Base-by-base conservation (phyloP, 2,329 filamentous ascomycete genomes). In the Karstenula rhodostoma region DNA sequence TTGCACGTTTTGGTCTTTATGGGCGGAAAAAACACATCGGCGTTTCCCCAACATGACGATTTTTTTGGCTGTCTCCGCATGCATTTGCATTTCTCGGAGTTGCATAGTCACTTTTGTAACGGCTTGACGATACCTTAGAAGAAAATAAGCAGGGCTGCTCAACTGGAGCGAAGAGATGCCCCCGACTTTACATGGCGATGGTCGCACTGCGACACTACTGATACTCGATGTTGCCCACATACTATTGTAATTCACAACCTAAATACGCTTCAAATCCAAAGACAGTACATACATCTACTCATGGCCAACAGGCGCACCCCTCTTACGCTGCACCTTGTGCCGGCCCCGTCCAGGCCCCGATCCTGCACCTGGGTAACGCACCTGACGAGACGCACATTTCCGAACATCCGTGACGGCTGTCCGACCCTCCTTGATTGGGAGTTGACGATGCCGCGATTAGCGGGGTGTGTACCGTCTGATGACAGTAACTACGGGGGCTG, bases 71-170 rank as follows among this genome's bases (percentile, higher is more conserved):
- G 29, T 58, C 59, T 58, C 61, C 46, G 58, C 61, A 59, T 62
- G 60, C 60, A 62, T 62, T 48, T 51, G 60, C 60, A 59, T 57
- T 57, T 62, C 23, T 43, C 33, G 57, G 60, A 56, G 56, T 62
- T 62, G 60, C 60, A 62, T 59, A 62, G 54, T 57, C 40, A 46
- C 25, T 56, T 58, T 48, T 56, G 57, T 58, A 55, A 59, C 55
- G 54, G 49, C 44, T 62, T 59, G 57, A 62, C 57, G 57, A 62
- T 59, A 57, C 49, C 40, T 62, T 62, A 59, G 57, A 59, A n/a
- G 51, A 43, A 42, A n/a, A 27, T 49, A 17, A 43, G n/a, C 40
- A 51, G 47, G 53, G 49, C 27, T 47, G 40, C 46, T 52, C 49
- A 9, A n/a, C 13, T 40, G 56, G 52, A 54, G 48, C 52, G 46